Conservation (phyloP, 352 stramenopile species). For the Globisporangium irregulare region DNA sequence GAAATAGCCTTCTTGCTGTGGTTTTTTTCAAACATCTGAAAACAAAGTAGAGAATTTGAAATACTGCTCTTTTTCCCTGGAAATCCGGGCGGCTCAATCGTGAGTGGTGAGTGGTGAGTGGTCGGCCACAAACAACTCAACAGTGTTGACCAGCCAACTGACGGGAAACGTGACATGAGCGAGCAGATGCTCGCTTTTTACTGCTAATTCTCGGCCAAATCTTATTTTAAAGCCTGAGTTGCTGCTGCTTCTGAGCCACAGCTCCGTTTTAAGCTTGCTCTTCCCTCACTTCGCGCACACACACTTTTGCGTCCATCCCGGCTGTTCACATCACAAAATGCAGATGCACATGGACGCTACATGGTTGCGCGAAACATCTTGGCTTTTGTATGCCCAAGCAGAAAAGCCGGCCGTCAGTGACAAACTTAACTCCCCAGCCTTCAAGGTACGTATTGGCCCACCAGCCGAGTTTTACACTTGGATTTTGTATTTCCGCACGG, state of each 20-base stretch:
- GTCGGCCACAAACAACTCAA: too few relatives aligned
- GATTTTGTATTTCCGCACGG: neutral
- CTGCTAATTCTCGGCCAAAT: neutral
- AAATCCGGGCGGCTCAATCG: too few relatives aligned
- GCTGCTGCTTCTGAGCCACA: neutral
- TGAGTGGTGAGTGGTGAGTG: too few relatives aligned
- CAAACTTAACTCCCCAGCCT: neutral
- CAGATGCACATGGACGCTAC: neutral
- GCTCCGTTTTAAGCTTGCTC: neutral
- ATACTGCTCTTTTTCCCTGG: too few relatives aligned
- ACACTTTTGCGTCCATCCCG: neutral
- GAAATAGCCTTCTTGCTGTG: too few relatives aligned
- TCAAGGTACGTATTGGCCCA: neutral
- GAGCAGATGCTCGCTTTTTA: too few relatives aligned
- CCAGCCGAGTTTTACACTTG: neutral
- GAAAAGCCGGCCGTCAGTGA: neutral
- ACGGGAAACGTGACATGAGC: too few relatives aligned
- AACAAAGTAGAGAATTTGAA: too few relatives aligned
- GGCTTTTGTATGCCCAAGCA: neutral
- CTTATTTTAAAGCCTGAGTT: neutral
- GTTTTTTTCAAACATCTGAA: too few relatives aligned
- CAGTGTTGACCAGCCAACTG: too few relatives aligned
- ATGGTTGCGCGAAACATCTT: neutral
- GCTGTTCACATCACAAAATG: neutral
- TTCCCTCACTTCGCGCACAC: neutral